Base-by-base conservation (phyloP, 2,329 filamentous ascomycete genomes). In the Claviceps pazoutovae region DNA sequence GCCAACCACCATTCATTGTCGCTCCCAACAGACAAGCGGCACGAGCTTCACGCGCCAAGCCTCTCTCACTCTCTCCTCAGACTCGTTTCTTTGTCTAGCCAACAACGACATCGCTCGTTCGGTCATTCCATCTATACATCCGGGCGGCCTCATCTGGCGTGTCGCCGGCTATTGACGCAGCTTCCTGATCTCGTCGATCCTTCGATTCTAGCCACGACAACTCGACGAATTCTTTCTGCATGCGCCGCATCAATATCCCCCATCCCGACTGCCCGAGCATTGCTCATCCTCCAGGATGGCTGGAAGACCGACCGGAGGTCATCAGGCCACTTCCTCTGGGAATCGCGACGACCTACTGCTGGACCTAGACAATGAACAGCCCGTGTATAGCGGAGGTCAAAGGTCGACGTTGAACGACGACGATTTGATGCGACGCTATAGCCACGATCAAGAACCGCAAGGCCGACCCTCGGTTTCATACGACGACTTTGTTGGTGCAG, bases 391-490 rank as follows among this genome's bases (percentile, higher is more conserved):
- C 65, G 77, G 76, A 58, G 88, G 88, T 56, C 84, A 89, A 66
- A 80, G 82, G 53, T 84, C 89, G 48, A 80, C 84, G n/a, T 73
- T 86, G 55, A 84, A 84, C 66, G 89, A 95, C 66, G 85, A 94
- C 58, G 82, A 90, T 58, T 74, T 95, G 47, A 72, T 91, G 63
- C 79, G 82, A 64, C 80, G 80, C 57, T 90, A 88, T 70, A 79
- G 85, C 62, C 81, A 84, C 63, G 76, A 86, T 61, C 79, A 86
- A 57, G 72, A 52, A 43, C 71, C 76, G 46, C 78, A 79, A 55
- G 60, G 81, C 53, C 85, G 91, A 58, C 87, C 89, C 50, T 96
- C 90, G 26, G 82, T 91, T 50, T 95, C 89, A 53, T 96, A 96
- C 69, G 91, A 96, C 74, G 86, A 93, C 61, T 97, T 96, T 66